phyloP scores from a whole-genome alignment of 2,329 filamentous ascomycete genomes.

The Phoma sp. region DNA sequence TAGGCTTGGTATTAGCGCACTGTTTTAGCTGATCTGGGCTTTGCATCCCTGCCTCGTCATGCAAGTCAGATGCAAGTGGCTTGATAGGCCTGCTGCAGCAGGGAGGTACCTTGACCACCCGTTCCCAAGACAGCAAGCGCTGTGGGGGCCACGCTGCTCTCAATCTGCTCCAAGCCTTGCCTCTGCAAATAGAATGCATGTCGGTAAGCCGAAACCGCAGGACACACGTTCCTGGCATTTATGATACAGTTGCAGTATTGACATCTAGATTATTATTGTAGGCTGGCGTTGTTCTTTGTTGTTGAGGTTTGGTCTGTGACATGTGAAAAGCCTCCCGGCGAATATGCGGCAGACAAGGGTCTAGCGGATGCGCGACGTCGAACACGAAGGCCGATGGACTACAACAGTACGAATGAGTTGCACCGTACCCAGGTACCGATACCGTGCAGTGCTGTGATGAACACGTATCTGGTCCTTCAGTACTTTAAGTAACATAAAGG shows the following conservation, averaged over 20 bases:
- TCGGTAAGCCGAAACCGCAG: not conserved
- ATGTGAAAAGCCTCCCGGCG: constrained; percentile 24
- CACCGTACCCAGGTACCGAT: not conserved
- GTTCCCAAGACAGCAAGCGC: constrained; percentile 28
- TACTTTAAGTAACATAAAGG: not conserved
- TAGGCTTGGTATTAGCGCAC: constrained; percentile 11
- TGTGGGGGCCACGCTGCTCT: constrained; percentile 16
- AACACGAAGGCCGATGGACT: constrained; percentile 12
- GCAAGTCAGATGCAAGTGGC: constrained; percentile 39
- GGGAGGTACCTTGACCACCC: constrained; percentile 24
- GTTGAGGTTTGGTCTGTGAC: constrained; percentile 8
- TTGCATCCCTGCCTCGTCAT: constrained; percentile 27
- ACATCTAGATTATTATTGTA: not conserved
- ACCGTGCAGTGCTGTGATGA: not conserved
- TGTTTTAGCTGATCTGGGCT: constrained; percentile 30
- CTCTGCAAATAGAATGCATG: not conserved
- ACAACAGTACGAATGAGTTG: constrained; percentile 23
- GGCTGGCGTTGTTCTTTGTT: not conserved
- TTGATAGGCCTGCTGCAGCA: constrained; percentile 32
- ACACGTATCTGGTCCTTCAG: not conserved
- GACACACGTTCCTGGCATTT: not conserved
- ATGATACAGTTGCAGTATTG: not conserved
- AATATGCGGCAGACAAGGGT: constrained; percentile 21
- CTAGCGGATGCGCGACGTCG: constrained; percentile 24
- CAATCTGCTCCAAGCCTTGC: constrained; percentile 6